phyloP scores from a whole-genome alignment of 768 basidiomycete species.

The Naganishia vaughanmartiniae region DNA sequence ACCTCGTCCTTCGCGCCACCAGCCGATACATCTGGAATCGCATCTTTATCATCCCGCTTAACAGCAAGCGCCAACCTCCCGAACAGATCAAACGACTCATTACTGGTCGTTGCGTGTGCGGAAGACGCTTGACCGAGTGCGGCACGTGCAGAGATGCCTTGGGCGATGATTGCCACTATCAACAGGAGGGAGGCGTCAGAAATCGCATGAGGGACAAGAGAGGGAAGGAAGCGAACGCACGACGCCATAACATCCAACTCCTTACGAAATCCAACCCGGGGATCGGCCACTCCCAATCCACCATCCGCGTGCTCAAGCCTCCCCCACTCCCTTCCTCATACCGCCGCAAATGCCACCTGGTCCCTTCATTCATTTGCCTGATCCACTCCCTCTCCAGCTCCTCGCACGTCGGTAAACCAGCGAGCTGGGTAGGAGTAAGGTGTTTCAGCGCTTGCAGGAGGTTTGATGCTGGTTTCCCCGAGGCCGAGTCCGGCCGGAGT shows the following conservation, averaged over 20 bases:
- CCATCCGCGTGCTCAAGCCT: slow-evolving; percentile 15
- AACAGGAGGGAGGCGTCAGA: slow-evolving; percentile 64
- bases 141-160: slow-evolving; percentile 84
- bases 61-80: slow-evolving; percentile 65
- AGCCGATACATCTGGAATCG: not conserved
- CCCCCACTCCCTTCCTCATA: not conserved
- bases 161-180: slow-evolving; percentile 59
- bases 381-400: slow-evolving; percentile 15
- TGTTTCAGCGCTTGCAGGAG: slow-evolving; percentile 20
- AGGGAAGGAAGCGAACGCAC: slow-evolving; percentile 54
- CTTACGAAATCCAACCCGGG: slow-evolving; percentile 72
- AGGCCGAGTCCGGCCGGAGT: not conserved
- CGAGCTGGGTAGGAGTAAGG: slow-evolving; percentile 1
- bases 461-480: slow-evolving; percentile 12
- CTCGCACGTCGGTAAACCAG: not conserved
- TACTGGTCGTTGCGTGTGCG: slow-evolving; percentile 63
- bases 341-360: not conserved
- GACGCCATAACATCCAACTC: slow-evolving; percentile 78
- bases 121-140: slow-evolving; percentile 86
- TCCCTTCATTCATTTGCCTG: slow-evolving; percentile 4
- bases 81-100: slow-evolving; percentile 54
- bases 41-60: slow-evolving; percentile 39
- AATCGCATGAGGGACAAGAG: not conserved
- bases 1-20: not conserved
- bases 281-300: slow-evolving; percentile 68